Conservation (phyloP, 371 early-diverging fungal species). For the Rhizopus microsporus region DNA sequence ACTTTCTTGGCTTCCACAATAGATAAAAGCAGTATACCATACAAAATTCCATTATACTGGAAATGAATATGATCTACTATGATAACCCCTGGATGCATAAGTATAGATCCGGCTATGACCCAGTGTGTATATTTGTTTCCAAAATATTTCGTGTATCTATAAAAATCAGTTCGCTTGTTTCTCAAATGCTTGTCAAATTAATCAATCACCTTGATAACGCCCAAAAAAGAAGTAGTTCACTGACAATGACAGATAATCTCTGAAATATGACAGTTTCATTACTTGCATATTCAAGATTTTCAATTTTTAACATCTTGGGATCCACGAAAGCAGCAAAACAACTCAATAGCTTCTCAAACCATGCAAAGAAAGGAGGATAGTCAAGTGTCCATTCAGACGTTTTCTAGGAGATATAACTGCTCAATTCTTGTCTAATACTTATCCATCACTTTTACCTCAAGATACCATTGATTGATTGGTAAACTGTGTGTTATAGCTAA, state of each 20-base stretch:
- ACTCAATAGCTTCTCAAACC: conserved; percentile 86
- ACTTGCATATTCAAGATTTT: conserved; percentile 70
- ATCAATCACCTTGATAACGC: conserved; percentile 61
- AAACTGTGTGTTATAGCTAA: conserved; percentile 89
- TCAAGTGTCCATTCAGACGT: conserved; percentile 97
- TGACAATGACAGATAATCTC: conserved; percentile 77
- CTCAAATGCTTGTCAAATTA: not conserved
- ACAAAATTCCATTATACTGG: conserved; percentile 96
- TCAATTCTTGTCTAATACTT: not conserved
- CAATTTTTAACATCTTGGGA: conserved; percentile 74
- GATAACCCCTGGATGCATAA: conserved; percentile 85
- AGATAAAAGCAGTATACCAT: conserved; percentile 85
- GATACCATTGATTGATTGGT: conserved; percentile 87
- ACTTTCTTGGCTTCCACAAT: conserved; percentile 76
- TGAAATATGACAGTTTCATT: conserved; percentile 80
- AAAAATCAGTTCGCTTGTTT: not conserved
- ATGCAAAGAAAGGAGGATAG: conserved; percentile 98
- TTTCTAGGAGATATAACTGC: conserved; percentile 38
- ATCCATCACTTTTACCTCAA: conserved; percentile 59
- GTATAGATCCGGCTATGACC: conserved; percentile 59
- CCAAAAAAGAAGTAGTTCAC: conserved; percentile 77
- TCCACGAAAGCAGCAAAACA: conserved; percentile 68
- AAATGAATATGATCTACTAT: conserved; percentile 93
- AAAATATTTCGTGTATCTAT: conserved; percentile 40
- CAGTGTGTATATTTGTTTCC: conserved; percentile 41